phyloP scores from a whole-genome alignment of 805 yeast species.

The Jamesozyma piceae region DNA sequence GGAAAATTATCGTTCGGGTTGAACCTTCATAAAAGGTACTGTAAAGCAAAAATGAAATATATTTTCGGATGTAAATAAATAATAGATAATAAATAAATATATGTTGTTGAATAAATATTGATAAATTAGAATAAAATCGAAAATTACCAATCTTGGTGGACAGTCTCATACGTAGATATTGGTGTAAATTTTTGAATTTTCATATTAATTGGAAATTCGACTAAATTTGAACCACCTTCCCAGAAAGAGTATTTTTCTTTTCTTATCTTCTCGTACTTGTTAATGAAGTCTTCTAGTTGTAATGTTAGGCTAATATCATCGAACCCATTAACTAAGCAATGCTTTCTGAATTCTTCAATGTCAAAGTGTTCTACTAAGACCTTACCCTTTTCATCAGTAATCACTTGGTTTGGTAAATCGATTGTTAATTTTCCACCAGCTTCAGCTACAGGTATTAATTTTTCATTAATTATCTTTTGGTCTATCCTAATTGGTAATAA shows the following conservation, averaged over 20 bases:
- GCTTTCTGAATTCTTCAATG: constrained; percentile 85
- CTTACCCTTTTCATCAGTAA: constrained; percentile 55
- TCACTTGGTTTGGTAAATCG: constrained; percentile 82
- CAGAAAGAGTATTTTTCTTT: constrained; percentile 78
- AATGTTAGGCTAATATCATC: constrained; percentile 95
- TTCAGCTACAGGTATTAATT: constrained; percentile 72
- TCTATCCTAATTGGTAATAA: constrained; percentile 87
- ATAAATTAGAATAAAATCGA: not conserved
- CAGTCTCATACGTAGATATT: constrained; percentile 6
- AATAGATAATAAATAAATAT: not conserved
- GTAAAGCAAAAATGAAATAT: not conserved
- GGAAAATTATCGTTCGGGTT: no score
- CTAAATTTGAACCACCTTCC: constrained; percentile 73
- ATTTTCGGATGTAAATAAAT: not conserved
- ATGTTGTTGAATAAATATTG: no score
- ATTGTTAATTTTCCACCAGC: constrained; percentile 61
- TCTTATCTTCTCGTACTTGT: constrained; percentile 67
- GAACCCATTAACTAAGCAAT: constrained; percentile 86
- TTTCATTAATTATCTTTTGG: constrained; percentile 59
- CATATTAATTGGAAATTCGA: constrained; percentile 27
- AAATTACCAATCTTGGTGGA: constrained; percentile 13
- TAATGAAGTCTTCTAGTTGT: constrained; percentile 74
- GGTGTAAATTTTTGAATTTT: constrained; percentile 3
- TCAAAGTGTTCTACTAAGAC: constrained; percentile 77
- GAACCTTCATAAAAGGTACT: not conserved